Evolutionary conservation across 257 asterid species (phyloP).

Genomic region (Thymus quinquecostatus): DNA sequence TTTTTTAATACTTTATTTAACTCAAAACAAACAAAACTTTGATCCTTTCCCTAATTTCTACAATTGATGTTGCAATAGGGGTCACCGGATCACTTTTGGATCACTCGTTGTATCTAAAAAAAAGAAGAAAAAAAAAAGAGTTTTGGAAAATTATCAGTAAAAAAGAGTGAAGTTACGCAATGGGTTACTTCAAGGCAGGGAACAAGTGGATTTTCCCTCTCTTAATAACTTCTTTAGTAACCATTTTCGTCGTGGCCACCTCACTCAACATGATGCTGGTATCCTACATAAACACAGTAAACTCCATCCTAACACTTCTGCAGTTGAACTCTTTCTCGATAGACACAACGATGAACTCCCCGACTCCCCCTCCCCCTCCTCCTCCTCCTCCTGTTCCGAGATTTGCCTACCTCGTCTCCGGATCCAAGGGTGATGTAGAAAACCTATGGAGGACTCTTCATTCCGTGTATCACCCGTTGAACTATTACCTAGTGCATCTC

Average conservation of each 20-base stretch:
- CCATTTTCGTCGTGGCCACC: conserved; percentile 44
- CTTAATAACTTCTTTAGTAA: conserved; percentile 40
- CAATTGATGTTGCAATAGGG: too few species aligned
- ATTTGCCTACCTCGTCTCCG: conserved; percentile 56
- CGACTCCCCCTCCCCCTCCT: background rate
- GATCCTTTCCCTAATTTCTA: too few species aligned
- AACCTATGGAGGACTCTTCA: conserved; percentile 64
- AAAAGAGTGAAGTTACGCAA: conserved; percentile 7
- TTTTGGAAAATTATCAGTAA: background rate
- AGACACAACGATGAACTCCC: background rate
- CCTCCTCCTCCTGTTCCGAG: conserved; percentile 37
- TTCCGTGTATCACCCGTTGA: conserved; percentile 58
- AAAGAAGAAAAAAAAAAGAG: too few species aligned
- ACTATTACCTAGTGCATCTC: conserved; percentile 60
- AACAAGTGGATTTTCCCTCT: conserved; percentile 60
- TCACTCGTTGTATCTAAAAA: too few species aligned
- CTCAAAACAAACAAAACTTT: too few species aligned
- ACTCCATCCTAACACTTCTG: conserved; percentile 44
- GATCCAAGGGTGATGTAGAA: conserved; percentile 55
- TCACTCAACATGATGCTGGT: conserved; percentile 50
- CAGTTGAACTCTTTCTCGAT: conserved; percentile 25
- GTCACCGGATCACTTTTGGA: too few species aligned
- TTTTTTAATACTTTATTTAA: too few species aligned
- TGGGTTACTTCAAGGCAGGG: conserved; percentile 52
- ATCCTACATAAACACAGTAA: conserved; percentile 42